These are phyloP conservation scores for Colletotrichum tabaci DNA, from an alignment of 2,329 filamentous ascomycete genomes.

Conservation along the genomic window DNA sequence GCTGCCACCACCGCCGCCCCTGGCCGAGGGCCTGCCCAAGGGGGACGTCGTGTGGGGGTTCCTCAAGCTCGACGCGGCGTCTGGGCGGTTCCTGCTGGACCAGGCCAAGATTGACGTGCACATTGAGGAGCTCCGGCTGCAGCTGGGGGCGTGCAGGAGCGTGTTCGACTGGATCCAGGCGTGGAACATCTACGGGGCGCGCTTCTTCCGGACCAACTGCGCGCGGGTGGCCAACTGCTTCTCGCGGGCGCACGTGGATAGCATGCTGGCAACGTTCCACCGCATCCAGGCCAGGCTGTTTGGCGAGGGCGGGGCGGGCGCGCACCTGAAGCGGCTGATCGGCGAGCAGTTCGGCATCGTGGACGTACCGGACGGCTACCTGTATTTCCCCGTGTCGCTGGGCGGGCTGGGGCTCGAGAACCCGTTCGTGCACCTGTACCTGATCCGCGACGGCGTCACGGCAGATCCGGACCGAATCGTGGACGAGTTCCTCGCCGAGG, in stretches of 20 bases:
- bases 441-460: conserved; percentile 46
- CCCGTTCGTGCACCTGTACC: conserved; percentile 49
- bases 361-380: conserved; percentile 56
- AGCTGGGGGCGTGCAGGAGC: conserved; percentile 67
- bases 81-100: conserved; percentile 69
- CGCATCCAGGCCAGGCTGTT: conserved; percentile 68
- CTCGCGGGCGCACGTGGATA: conserved; percentile 68
- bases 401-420: conserved; percentile 59
- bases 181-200: conserved; percentile 71
- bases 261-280: conserved; percentile 65
- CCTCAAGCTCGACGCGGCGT: conserved; percentile 63
- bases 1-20: not conserved
- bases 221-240: conserved; percentile 69
- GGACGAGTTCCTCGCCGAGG: conserved; percentile 49
- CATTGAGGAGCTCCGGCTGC: conserved; percentile 68
- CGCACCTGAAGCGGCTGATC: conserved; percentile 64
- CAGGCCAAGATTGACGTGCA: conserved; percentile 68
- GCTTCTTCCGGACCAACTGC: conserved; percentile 72
- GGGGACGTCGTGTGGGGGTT: conserved; percentile 74
- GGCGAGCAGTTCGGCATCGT: conserved; percentile 61
- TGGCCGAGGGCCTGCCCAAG: conserved; percentile 56
- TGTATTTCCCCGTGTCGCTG: conserved; percentile 57
- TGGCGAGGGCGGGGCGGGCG: conserved; percentile 53
- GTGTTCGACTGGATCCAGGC: conserved; percentile 73
- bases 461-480: conserved; percentile 46